These are phyloP conservation scores for Alloteropsis angusta DNA, from an alignment of 202 grass and related monocot genomes.

Conservation along the genomic window DNA sequence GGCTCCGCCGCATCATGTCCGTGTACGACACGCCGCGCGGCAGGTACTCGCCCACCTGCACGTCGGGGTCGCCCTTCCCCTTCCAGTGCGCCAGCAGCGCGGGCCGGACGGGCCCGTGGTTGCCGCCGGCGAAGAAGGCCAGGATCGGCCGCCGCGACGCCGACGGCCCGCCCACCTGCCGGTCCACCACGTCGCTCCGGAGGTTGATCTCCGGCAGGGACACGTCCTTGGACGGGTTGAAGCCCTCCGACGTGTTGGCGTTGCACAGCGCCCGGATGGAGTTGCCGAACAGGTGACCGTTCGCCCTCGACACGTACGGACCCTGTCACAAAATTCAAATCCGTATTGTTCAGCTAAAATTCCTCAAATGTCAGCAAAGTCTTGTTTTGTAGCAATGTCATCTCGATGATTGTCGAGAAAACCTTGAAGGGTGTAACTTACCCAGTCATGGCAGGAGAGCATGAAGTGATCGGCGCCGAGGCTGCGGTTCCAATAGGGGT, in stretches of 20 bases:
- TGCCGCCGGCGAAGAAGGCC: constrained; percentile 68
- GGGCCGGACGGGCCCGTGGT: constrained; percentile 53
- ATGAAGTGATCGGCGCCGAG: constrained; percentile 70
- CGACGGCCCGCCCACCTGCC: constrained; percentile 52
- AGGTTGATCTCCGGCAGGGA: constrained; percentile 68
- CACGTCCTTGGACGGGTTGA: constrained; percentile 51
- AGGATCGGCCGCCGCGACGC: constrained; percentile 45
- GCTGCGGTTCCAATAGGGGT: constrained; percentile 75
- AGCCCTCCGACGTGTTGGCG: constrained; percentile 77
- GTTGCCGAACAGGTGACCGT: constrained; percentile 37
- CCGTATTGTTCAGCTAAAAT: neutral
- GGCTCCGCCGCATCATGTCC: constrained; percentile 66
- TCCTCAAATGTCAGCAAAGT: neutral
- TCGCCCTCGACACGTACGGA: constrained; percentile 46
- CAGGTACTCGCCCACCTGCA: constrained; percentile 77
- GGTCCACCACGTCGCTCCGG: constrained; percentile 21
- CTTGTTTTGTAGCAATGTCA: no score
- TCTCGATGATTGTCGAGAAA: no score
- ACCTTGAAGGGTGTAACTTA: neutral
- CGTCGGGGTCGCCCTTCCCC: constrained; percentile 25
- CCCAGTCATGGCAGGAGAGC: constrained; percentile 92
- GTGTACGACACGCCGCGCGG: constrained; percentile 48
- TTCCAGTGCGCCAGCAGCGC: constrained; percentile 55
- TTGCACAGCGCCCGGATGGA: constrained; percentile 73
- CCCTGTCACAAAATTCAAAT: constrained; percentile 31